Conservation (phyloP, 2,329 filamentous ascomycete genomes). For the Monilinia vaccinii-corymbosi region DNA sequence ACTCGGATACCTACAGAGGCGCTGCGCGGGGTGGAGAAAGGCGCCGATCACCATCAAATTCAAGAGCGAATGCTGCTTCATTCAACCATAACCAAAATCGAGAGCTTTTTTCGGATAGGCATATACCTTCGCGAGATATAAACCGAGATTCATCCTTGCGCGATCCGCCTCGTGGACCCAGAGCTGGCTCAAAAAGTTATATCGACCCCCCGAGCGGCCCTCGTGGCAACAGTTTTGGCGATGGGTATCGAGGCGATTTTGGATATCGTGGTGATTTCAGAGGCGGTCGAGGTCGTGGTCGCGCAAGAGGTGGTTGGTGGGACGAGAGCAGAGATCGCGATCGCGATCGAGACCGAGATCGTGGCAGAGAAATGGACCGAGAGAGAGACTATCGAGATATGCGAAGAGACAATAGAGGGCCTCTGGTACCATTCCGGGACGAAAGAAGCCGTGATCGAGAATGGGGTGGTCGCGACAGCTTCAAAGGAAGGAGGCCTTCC, state of each 20-base stretch:
- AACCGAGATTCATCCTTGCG: slow-evolving; percentile 37
- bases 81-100: slow-evolving; percentile 5
- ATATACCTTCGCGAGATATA: slow-evolving; percentile 17
- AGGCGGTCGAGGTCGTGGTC: slow-evolving; percentile 42
- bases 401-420: slow-evolving; percentile 6
- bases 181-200: slow-evolving; percentile 44
- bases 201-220: slow-evolving; percentile 56
- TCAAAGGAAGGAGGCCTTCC: slow-evolving; percentile 51
- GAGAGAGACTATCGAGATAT: slow-evolving; percentile 42
- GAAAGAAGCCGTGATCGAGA: slow-evolving; percentile 17
- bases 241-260: slow-evolving; percentile 50
- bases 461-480: slow-evolving; percentile 26
- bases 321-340: slow-evolving; percentile 50
- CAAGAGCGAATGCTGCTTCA: slow-evolving; percentile 19
- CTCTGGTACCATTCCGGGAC: slow-evolving; percentile 4
- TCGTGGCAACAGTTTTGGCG: slow-evolving; percentile 55
- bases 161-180: slow-evolving; percentile 74
- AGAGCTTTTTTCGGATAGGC: slow-evolving; percentile 7
- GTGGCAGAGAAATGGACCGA: slow-evolving; percentile 39
- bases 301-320: slow-evolving; percentile 32
- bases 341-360: slow-evolving; percentile 52
- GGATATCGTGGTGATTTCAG: slow-evolving; percentile 46
- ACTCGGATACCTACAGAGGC: slow-evolving; percentile 21
- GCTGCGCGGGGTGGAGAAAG: slow-evolving; percentile 24
- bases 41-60: slow-evolving; percentile 40